Percentiles rank a stretch among this genome's conserved stretches.
phyloP scores from a whole-genome alignment of 139 green algal species.

The Nannochloris sp. region DNA sequence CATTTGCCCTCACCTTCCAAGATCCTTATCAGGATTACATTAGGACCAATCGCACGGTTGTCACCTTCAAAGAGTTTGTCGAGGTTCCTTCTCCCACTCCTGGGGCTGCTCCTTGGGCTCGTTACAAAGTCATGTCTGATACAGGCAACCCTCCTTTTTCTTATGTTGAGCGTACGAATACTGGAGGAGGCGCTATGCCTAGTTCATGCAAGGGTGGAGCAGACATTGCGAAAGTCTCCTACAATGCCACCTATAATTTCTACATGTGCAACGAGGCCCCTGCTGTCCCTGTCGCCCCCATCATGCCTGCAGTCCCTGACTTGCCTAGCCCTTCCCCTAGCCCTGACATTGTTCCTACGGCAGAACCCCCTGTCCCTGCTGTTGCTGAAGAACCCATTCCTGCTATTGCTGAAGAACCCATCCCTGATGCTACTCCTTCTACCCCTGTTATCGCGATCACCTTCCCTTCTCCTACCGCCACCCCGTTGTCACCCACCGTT shows the following conservation, averaged over 20 bases:
- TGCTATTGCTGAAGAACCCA: too few relatives aligned
- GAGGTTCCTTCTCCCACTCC: background rate
- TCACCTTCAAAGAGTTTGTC: slow-evolving; percentile 1
- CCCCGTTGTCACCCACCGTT: too few relatives aligned
- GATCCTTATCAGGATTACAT: background rate
- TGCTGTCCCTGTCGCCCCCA: too few relatives aligned
- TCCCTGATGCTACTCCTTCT: background rate
- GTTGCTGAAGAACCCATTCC: background rate
- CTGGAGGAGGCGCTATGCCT: background rate
- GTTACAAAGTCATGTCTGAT: background rate
- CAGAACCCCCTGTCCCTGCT: too few relatives aligned
- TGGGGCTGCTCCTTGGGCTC: background rate
- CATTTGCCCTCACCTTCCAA: background rate
- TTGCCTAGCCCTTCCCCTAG: too few relatives aligned
- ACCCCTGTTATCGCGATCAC: background rate
- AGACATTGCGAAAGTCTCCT: background rate
- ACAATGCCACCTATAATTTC: background rate
- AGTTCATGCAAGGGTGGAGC: background rate
- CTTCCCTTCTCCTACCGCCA: background rate
- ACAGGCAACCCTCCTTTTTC: background rate
- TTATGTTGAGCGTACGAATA: background rate
- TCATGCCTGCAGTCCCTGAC: too few relatives aligned
- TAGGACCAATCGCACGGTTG: background rate
- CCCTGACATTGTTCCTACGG: too few relatives aligned
- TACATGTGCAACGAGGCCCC: background rate